Evolutionary conservation across 768 basidiomycete genomes (phyloP).

Genomic region (Artomyces pyxidatus): DNA sequence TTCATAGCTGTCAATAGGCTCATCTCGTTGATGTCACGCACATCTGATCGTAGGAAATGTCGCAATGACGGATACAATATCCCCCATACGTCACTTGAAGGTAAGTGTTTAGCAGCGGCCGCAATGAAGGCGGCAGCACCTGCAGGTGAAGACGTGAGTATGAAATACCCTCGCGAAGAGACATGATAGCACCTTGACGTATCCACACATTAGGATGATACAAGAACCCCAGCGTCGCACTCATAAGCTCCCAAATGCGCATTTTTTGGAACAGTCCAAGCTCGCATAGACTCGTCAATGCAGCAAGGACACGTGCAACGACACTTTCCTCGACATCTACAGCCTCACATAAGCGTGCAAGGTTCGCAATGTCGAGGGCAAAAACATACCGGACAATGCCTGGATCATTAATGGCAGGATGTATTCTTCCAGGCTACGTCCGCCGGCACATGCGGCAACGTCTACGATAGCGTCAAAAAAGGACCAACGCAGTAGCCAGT

Average conservation of each 20-base stretch:
- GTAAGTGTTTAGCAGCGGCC: conserved; percentile 75
- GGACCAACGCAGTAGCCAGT: conserved; percentile 84
- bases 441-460: conserved; percentile 90
- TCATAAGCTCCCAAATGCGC: conserved; percentile 97
- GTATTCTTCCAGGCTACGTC: conserved; percentile 88
- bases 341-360: conserved; percentile 5
- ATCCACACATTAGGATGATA: conserved; percentile 97
- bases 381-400: conserved; percentile 69
- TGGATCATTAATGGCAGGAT: conserved; percentile 96
- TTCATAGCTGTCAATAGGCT: conserved; percentile 72
- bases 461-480: conserved; percentile 97
- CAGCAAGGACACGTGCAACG: conserved; percentile 80
- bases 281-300: conserved; percentile 84
- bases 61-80: conserved; percentile 89
- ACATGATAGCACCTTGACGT: conserved; percentile 83
- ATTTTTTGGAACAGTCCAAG: conserved; percentile 87
- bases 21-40: conserved; percentile 64
- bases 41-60: conserved; percentile 79
- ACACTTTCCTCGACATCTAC: conserved; percentile 94
- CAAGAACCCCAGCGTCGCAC: conserved; percentile 77
- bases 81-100: conserved; percentile 90
- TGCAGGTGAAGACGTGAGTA: conserved; percentile 21
- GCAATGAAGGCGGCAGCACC: conserved; percentile 86
- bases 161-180: background rate
- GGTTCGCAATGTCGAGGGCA: background rate